phyloP scores from a whole-genome alignment of 208 protist species.

The Wallacemonas rigidus region DNA sequence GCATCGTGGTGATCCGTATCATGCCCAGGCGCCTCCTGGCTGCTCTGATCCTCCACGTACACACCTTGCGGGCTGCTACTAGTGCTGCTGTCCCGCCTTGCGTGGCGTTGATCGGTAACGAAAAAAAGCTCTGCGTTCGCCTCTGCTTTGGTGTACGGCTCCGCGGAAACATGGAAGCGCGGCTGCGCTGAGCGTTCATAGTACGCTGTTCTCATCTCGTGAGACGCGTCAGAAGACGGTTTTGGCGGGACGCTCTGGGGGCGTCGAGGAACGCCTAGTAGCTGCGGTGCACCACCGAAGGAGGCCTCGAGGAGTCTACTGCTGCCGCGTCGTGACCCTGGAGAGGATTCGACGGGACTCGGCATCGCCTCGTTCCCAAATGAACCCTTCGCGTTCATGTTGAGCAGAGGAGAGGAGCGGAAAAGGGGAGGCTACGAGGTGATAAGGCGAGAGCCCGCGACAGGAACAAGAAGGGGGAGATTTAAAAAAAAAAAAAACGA shows the following conservation, averaged over 20 bases:
- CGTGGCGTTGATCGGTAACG: background rate
- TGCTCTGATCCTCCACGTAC: too few species aligned
- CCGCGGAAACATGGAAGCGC: background rate
- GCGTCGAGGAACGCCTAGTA: constrained; percentile 4
- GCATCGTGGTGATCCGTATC: background rate
- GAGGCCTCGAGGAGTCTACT: background rate
- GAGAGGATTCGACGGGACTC: background rate
- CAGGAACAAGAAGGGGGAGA: background rate
- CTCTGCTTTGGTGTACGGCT: background rate
- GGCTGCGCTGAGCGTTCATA: background rate
- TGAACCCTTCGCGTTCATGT: background rate
- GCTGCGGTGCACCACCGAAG: background rate
- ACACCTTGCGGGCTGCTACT: too few species aligned
- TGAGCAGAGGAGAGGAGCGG: constrained; percentile 1
- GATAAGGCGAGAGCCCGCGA: background rate
- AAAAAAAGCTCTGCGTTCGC: background rate
- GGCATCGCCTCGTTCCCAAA: background rate
- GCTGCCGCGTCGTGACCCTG: background rate
- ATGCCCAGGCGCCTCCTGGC: too few species aligned
- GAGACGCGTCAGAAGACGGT: background rate
- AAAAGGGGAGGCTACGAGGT: background rate
- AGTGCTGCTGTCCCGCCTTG: too few species aligned
- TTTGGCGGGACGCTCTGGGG: constrained; percentile 9
- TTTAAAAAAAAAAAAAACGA: constrained; percentile 8
- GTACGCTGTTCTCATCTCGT: background rate